Conservation (phyloP, 78 protist genomes). For the Capsaspora owczarzaki region DNA sequence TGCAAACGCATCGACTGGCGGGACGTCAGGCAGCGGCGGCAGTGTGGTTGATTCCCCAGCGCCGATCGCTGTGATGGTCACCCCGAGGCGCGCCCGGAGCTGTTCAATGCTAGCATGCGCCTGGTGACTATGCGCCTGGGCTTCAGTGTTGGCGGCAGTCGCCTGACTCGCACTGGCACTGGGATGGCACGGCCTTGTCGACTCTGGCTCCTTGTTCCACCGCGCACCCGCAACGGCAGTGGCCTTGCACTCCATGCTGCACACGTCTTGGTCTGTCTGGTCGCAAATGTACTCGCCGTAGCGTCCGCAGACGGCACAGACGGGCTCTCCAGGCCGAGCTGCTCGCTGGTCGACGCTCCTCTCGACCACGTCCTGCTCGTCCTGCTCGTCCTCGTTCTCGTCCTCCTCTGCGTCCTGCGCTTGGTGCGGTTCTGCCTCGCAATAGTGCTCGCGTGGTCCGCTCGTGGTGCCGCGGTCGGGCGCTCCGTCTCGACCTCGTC, state of each 20-base stretch:
- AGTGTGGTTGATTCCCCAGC: no score
- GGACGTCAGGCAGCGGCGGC: no score
- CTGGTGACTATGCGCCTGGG: neutral
- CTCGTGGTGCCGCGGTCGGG: no score
- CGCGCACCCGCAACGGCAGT: no score
- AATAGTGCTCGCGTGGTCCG: no score
- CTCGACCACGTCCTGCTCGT: no score
- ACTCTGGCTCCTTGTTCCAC: neutral
- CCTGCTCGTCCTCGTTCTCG: no score
- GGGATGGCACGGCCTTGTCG: neutral
- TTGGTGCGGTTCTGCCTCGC: no score
- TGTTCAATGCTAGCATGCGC: neutral
- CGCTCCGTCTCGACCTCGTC: no score
- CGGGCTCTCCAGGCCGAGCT: neutral
- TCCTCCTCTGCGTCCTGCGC: no score
- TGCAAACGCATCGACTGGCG: neutral
- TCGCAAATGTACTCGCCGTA: neutral
- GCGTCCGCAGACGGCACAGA: neutral
- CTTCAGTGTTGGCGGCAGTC: neutral
- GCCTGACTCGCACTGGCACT: neutral
- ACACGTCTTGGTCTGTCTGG: neutral
- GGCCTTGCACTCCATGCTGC: neutral
- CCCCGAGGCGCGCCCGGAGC: neutral
- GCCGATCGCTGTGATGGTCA: neutral
- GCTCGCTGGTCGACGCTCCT: no score